These are phyloP conservation scores for Porcisia deanei DNA, from an alignment of 208 protist genomes.

Conservation along the genomic window DNA sequence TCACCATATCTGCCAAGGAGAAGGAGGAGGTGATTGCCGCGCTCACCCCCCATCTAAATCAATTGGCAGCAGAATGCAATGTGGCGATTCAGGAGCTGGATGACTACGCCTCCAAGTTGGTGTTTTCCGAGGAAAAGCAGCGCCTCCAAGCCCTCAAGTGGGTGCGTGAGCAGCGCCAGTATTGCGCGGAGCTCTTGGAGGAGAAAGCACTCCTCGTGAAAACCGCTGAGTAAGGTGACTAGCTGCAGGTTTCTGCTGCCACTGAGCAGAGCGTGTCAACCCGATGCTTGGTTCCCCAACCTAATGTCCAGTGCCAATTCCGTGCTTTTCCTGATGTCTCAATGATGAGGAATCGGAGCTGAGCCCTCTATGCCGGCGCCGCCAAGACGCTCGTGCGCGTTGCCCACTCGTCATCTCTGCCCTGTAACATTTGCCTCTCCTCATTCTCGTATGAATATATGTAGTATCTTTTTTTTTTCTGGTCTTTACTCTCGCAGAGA, in stretches of 20 bases:
- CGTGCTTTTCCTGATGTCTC: not conserved
- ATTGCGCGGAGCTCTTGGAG: constrained; percentile 50
- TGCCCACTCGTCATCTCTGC: not conserved
- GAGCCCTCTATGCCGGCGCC: not conserved
- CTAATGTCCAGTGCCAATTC: not conserved
- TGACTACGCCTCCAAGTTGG: constrained; percentile 55
- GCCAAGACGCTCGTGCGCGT: not conserved
- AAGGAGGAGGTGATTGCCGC: constrained; percentile 82
- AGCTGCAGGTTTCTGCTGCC: not conserved
- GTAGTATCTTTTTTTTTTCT: constrained; percentile 11
- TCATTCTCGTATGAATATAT: not conserved
- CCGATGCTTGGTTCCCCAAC: not conserved
- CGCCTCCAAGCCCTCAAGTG: constrained; percentile 67
- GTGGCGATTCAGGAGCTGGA: constrained; percentile 76
- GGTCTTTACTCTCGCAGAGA: not conserved
- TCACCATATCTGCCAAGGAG: constrained; percentile 70
- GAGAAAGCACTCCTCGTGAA: constrained; percentile 33
- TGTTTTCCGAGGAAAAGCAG: constrained; percentile 75
- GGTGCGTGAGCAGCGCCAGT: constrained; percentile 68
- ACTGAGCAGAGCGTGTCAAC: not conserved
- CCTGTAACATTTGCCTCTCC: not conserved
- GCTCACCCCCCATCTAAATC: constrained; percentile 51
- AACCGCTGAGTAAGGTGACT: not conserved
- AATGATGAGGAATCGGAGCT: too few species aligned
- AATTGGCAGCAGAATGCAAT: constrained; percentile 60